These are phyloP conservation scores for Cercophora scortea DNA, from an alignment of 495 filamentous ascomycete genomes.

Conservation along the genomic window DNA sequence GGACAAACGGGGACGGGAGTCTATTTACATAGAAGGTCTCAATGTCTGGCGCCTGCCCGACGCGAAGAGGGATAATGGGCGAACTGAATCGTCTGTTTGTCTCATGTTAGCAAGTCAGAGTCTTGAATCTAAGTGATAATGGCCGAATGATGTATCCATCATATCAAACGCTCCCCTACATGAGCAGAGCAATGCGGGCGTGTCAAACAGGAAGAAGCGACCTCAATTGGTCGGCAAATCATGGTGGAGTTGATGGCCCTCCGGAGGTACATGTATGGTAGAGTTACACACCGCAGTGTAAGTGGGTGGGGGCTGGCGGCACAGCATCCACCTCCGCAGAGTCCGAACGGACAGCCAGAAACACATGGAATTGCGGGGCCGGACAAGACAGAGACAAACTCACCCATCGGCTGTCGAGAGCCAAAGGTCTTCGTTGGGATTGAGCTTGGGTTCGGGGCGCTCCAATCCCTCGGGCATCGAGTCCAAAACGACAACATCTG, in stretches of 20 bases:
- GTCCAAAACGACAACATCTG: slow-evolving; percentile 31
- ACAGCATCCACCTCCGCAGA: too few relatives aligned
- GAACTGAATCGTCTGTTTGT: slow-evolving; percentile 30
- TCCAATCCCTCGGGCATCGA: slow-evolving; percentile 11
- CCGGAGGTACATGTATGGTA: too few relatives aligned
- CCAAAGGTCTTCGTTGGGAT: slow-evolving; percentile 40
- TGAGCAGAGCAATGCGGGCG: too few relatives aligned
- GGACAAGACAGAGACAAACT: slow-evolving; percentile 10
- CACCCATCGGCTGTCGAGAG: slow-evolving; percentile 38
- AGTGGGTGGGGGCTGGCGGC: too few relatives aligned
- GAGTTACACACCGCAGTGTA: too few relatives aligned
- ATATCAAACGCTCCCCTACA: too few relatives aligned
- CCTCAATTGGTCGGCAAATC: too few relatives aligned
- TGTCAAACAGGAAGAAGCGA: too few relatives aligned
- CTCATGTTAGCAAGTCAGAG: not conserved
- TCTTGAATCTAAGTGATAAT: not conserved
- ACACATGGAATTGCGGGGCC: not conserved
- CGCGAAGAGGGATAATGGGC: slow-evolving; percentile 33
- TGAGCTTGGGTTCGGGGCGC: slow-evolving; percentile 15
- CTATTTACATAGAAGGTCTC: slow-evolving; percentile 34
- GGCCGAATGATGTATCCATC: too few relatives aligned
- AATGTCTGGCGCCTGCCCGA: slow-evolving; percentile 24
- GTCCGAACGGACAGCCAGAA: too few relatives aligned
- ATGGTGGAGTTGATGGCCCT: too few relatives aligned
- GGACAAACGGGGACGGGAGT: not conserved